Evolutionary conservation across 164 flowering plant species (phyloP).

Genomic region (Saururus chinensis): DNA sequence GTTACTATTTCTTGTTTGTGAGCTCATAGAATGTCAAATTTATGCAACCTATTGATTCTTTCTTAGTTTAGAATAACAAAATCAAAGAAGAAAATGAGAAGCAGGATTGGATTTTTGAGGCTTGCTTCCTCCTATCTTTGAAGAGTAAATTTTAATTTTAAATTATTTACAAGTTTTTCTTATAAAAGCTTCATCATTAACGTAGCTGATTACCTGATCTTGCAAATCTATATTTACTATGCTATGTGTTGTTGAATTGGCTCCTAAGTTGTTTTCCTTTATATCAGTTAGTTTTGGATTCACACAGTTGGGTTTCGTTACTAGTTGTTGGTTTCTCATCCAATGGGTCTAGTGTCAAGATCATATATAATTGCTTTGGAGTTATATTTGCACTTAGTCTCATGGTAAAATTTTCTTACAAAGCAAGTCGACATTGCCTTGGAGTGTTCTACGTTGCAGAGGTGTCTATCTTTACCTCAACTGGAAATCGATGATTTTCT

Average conservation of each 20-base stretch:
- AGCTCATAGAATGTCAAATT: no score
- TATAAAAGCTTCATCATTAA: not conserved
- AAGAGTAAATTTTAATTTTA: no score
- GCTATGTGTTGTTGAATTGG: not conserved
- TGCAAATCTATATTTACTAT: constrained; percentile 1
- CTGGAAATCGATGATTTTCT: constrained; percentile 12
- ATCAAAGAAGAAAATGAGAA: no score
- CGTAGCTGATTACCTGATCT: not conserved
- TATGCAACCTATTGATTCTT: no score
- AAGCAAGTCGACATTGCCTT: constrained; percentile 62
- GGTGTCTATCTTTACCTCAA: constrained; percentile 41
- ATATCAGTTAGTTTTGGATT: no score
- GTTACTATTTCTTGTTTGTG: no score
- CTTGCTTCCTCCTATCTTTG: constrained; percentile 92
- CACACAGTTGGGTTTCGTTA: no score
- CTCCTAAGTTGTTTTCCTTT: constrained; percentile 21
- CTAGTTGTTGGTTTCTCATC: constrained; percentile 76
- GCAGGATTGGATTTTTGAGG: constrained; percentile 79
- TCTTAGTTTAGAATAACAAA: no score
- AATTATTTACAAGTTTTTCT: constrained; percentile 33
- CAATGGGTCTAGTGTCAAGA: constrained; percentile 32
- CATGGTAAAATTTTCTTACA: no score
- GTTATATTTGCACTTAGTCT: not conserved
- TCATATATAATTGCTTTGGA: no score
- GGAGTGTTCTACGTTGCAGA: constrained; percentile 77